Evolutionary conservation across 2,329 filamentous ascomycete genomes (phyloP), one percentile per base, ranked within the genome.

Genomic region (Cladosporium sphaerospermum): DNA sequence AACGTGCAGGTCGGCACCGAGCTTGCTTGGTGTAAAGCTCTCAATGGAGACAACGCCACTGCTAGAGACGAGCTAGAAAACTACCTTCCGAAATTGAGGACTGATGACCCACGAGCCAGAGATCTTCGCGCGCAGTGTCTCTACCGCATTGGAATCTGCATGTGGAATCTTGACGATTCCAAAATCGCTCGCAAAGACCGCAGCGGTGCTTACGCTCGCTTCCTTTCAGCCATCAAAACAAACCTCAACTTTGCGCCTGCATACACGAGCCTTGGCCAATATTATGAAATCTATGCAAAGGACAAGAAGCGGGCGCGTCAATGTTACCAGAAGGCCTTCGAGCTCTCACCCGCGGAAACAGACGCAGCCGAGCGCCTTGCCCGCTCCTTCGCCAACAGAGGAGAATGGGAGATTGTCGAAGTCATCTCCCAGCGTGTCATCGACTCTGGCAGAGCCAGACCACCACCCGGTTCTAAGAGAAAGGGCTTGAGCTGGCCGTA

Each of bases 401-500:
- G 88, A 36, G 93, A 99, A 64, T 99, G 93, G 93, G 93, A 97
- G 60, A 83, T 95, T 47, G 95, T 99, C 7, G 93, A 97, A 71
- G 82, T 95, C 16, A 85, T 99, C 32, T 87, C 93, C 1, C 88
- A 91, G 67, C 83, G 95, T 47, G 88, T 96, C 0, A 85, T 97
- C 2, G 89, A 96, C 57, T 96, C 92, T n/a, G 93, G 93, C 51
- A 93, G 90, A 69, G 89, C 92, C 39, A 87, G 86, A 60, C 89
- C 90, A 19, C 84, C 91, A 1, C 92, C 93, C 9, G 93, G 95
- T 1, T 96, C 92, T 1, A 96, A 95, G 76, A 85, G 88, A 62
- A 92, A 89, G 70, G 89, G 90, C 1, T 84, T 95, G 58, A 96
- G 91, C 71, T 99, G 93, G 93, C 93, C 93, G 2, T 95, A 90